These are phyloP conservation scores for Sporobolomyces roseus DNA, from an alignment of 768 basidiomycete species.

Conservation along the genomic window DNA sequence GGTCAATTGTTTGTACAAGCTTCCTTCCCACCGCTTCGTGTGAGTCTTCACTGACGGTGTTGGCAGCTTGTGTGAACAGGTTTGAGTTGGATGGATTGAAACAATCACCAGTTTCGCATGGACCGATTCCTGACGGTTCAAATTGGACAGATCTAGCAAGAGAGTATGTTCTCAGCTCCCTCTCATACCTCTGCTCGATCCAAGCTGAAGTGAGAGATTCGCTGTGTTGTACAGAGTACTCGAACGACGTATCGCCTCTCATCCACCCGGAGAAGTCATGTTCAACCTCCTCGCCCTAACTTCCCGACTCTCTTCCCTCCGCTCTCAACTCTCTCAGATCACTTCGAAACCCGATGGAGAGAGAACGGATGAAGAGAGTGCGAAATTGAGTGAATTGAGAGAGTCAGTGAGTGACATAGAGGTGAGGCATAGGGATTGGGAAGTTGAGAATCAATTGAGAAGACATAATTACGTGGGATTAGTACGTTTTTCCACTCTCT, in stretches of 20 bases:
- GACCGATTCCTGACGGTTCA: slow-evolving; percentile 62
- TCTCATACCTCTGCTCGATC: background rate
- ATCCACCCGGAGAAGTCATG: slow-evolving; percentile 75
- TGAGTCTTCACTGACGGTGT: no score
- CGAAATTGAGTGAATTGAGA: slow-evolving; percentile 68
- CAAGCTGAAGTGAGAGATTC: background rate
- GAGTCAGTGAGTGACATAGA: slow-evolving; percentile 57
- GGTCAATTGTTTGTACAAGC: slow-evolving; percentile 56
- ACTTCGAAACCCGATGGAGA: slow-evolving; percentile 52
- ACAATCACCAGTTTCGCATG: slow-evolving; percentile 71
- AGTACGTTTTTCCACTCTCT: slow-evolving; percentile 4
- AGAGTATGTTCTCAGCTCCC: slow-evolving; percentile 50
- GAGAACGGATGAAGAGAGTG: slow-evolving; percentile 50
- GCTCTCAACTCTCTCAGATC: slow-evolving; percentile 70
- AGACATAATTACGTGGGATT: slow-evolving; percentile 77
- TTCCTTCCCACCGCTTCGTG: no score
- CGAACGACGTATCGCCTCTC: slow-evolving; percentile 80
- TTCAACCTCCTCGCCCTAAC: slow-evolving; percentile 59
- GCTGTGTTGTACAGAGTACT: slow-evolving; percentile 61
- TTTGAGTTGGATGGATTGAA: slow-evolving; percentile 95
- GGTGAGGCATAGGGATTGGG: slow-evolving; percentile 40
- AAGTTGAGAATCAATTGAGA: slow-evolving; percentile 63
- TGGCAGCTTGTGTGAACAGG: background rate
- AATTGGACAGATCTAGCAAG: slow-evolving; percentile 81
- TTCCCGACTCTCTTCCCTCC: slow-evolving; percentile 51